Percentiles rank a stretch among this genome's conserved stretches.
These are phyloP conservation scores for Fusarium sp. DNA, from an alignment of 2,329 filamentous ascomycete species.

Conservation along the genomic window DNA sequence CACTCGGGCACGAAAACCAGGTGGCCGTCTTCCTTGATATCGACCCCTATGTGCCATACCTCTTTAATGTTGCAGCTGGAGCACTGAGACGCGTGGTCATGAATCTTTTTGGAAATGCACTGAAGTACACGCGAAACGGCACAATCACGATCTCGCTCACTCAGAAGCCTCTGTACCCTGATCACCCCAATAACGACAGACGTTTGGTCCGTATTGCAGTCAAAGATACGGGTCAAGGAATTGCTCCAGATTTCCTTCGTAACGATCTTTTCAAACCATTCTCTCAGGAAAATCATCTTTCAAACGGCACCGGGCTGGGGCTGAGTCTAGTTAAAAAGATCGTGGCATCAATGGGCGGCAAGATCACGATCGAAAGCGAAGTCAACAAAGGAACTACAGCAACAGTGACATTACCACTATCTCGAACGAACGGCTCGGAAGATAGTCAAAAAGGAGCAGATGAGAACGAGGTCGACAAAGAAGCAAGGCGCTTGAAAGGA, in stretches of 20 bases:
- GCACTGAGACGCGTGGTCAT: slow-evolving; percentile 66
- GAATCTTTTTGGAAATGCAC: slow-evolving; percentile 72
- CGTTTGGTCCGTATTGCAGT: slow-evolving; percentile 59
- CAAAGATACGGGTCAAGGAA: slow-evolving; percentile 74
- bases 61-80: slow-evolving; percentile 67
- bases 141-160: slow-evolving; percentile 49
- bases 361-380: slow-evolving; percentile 66
- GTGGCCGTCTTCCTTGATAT: slow-evolving; percentile 54
- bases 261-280: slow-evolving; percentile 74
- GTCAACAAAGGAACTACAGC: slow-evolving; percentile 54
- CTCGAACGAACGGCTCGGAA: slow-evolving; percentile 1
- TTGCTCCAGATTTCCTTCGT: slow-evolving; percentile 72
- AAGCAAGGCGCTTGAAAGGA: slow-evolving; percentile 47
- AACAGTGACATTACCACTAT: slow-evolving; percentile 51
- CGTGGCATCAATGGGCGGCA: slow-evolving; percentile 69
- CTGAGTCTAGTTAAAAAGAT: slow-evolving; percentile 73
- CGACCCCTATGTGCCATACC: slow-evolving; percentile 61
- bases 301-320: slow-evolving; percentile 72
- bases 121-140: slow-evolving; percentile 67
- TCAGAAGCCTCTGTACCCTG: slow-evolving; percentile 28
- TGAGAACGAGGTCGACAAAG: slow-evolving; percentile 48
- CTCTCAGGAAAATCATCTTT: slow-evolving; percentile 71
- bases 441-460: slow-evolving; percentile 13
- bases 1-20: slow-evolving; percentile 28
- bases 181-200: slow-evolving; percentile 5